Base-by-base conservation (phyloP, 768 basidiomycete species). In the Russula virescens region DNA sequence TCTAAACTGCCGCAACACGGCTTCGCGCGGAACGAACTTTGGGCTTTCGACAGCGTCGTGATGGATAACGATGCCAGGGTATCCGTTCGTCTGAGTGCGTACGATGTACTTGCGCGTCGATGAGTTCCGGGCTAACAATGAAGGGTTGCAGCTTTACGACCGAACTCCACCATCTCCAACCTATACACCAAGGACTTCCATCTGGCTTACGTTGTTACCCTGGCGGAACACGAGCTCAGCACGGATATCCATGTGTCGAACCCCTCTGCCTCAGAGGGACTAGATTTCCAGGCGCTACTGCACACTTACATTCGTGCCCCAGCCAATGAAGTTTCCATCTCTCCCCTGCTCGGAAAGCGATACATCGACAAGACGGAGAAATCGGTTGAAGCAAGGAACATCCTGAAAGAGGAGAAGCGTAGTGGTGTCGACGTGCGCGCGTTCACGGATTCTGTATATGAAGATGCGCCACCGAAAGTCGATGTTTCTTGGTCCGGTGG, bases 251-350 rank as follows among this genome's bases (percentile, higher is more conserved):
- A 90, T 70, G 88, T 98, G 65, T 79, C 79, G 66, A 96, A 97
- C 70, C 68, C 74, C 2, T 75, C 78, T 18, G 73, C 73, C 3
- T 70, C 76, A 0, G 78, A 81, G 47, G 65, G 70, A 5, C 80
- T 98, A 46, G 84, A 88, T 71, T 98, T 96, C 78, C 97, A 99
- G 73, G 89, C 94, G 1, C 80, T 98, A 49, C 81, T 99, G 58
- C 97, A 99, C 75, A 94, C 84, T 53, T 99, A 99, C 75, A 81
- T 97, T 66, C 81, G 81, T 11, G 83, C 83, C 49, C 83, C 88
- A 49, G 75, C 85, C 18, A 73, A 81, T 62, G 69, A 83, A 4
- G 83, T 84, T n/a, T 73, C 80, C 3, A 78, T 93, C 65, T 77
- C 78, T 9, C 82, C 90, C 8, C 78, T 96, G 38, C 79, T 85